Evolutionary conservation across 1,284 basidiomycete genomes (phyloP), one percentile per base, ranked within the genome.

Genomic region (Sanguinoderma infundibulare): DNA sequence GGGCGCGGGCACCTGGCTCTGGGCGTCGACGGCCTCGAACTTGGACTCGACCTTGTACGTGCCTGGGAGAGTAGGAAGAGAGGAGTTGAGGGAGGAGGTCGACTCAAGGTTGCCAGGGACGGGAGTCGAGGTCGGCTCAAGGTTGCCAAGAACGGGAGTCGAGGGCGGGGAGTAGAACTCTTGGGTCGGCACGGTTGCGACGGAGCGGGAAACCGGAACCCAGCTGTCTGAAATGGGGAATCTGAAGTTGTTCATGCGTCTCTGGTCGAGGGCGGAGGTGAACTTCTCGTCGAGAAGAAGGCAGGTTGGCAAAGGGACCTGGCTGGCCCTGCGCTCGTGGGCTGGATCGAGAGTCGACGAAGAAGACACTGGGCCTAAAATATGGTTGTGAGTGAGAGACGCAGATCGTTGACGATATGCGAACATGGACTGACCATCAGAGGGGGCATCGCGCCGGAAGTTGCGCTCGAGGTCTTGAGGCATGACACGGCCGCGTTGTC

Each of bases 381-480:
- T 12, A 12, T 15, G 28, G 9, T 30, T 26, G 26, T 9, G 20
- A 6, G 22, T 26, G 24, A 47, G 46, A n/a, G 10, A 20, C 28
- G 28, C 17, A 26, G 28, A 35, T 35, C 7, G 7, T 3, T 5
- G 17, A 32, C 8, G n/a, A 20, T 14, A 10, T 14, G 17, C 14
- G 10, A 8, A 1, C 6, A 3, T 10, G 8, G 17, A 32, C 46
- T 32, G 9, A 49, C 46, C 46, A 9, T 17, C 46, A 15, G 4
- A 20, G 15, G 26, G 46, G 20, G 24, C 28, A 32, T 17, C 5
- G 28, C 46, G 17, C 15, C 28, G 14, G 10, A 26, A 30, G 40
- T 51, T 57, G 15, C 53, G 32, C n/a, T 63, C 61, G 2, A 63
- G 35, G 44, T 63, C 61, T 26, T 56, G 53, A 22, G 30, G 26